A percentile compares a stretch with the other conserved stretches of the same genome.
Conservation (phyloP, 495 filamentous ascomycete genomes). For the Hypoxylon cercidicola region DNA sequence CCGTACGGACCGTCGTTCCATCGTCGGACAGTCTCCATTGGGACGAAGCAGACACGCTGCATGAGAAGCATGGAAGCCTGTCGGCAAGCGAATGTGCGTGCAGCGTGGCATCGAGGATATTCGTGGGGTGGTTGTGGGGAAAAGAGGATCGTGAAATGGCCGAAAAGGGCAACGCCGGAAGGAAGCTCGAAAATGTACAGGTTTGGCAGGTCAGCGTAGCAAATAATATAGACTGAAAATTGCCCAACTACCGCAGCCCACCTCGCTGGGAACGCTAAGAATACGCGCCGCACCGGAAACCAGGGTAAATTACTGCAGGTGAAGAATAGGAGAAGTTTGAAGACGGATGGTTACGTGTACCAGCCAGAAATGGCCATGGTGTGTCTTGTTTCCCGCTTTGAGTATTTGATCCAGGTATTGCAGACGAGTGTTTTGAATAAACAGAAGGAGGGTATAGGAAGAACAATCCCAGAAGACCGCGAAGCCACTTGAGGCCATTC, state of each 20-base stretch:
- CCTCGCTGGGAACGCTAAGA: slow-evolving; percentile 25
- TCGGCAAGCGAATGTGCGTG: slow-evolving; percentile 12
- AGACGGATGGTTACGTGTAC: slow-evolving; percentile 11
- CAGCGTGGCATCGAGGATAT: slow-evolving; percentile 17
- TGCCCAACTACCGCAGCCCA: slow-evolving; percentile 37
- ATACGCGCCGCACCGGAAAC: slow-evolving; percentile 23
- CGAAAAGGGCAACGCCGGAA: slow-evolving; percentile 46
- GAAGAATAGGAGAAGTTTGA: slow-evolving; percentile 25
- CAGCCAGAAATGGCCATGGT: slow-evolving; percentile 3
- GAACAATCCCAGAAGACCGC: slow-evolving; percentile 4
- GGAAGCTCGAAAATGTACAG: slow-evolving; percentile 23
- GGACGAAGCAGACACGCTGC: slow-evolving; percentile 18
- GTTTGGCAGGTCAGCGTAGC: slow-evolving; percentile 28
- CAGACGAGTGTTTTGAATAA: neutral
- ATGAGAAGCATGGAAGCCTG: slow-evolving; percentile 4
- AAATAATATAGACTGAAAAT: slow-evolving; percentile 10
- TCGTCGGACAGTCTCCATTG: slow-evolving; percentile 26
- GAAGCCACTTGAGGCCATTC: neutral
- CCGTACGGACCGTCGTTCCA: slow-evolving; percentile 43
- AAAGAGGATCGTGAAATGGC: slow-evolving; percentile 21
- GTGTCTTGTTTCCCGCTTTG: neutral
- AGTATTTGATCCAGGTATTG: neutral
- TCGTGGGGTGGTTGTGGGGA: slow-evolving; percentile 34
- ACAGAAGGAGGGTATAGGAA: neutral
- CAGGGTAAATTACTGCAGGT: slow-evolving; percentile 16